A percentile compares a stretch with the other conserved stretches of the same genome.
Evolutionary conservation across 305 asterid genomes (phyloP).

Genomic region (Rubia tinctorum): DNA sequence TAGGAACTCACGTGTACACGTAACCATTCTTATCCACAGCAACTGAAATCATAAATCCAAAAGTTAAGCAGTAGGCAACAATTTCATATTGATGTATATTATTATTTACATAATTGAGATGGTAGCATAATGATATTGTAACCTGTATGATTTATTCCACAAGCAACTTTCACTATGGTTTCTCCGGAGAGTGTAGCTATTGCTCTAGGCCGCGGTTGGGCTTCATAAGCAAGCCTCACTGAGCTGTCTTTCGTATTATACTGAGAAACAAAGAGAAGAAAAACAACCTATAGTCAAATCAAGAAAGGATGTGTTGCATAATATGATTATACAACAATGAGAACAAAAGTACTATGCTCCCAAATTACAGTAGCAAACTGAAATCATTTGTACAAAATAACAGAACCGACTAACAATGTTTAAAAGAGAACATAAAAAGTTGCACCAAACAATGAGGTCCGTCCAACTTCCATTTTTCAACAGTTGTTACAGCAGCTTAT

Average conservation of each 20-base stretch:
- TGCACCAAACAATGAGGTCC: not conserved
- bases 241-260: conserved; percentile 94
- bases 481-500: not conserved
- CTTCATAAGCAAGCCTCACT: conserved; percentile 94
- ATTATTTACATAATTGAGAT: not conserved
- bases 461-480: not conserved
- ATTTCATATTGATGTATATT: not conserved
- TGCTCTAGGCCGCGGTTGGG: conserved; percentile 91
- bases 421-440: not conserved
- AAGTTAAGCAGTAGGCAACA: conserved; percentile 3
- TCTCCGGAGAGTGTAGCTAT: conserved; percentile 79
- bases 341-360: not conserved
- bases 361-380: not conserved
- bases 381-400: not conserved
- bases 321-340: not conserved
- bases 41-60: conserved; percentile 53
- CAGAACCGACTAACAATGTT: not conserved
- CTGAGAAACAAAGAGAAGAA: conserved; percentile 35
- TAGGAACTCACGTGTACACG: conserved; percentile 90
- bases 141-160: conserved; percentile 98
- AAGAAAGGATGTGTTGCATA: not conserved
- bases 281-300: conserved; percentile 6
- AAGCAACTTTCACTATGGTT: conserved; percentile 87
- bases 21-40: conserved; percentile 82
- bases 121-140: conserved; percentile 7